phyloP scores from a whole-genome alignment of 257 asterid species.

The Oldenlandia corymbosa region DNA sequence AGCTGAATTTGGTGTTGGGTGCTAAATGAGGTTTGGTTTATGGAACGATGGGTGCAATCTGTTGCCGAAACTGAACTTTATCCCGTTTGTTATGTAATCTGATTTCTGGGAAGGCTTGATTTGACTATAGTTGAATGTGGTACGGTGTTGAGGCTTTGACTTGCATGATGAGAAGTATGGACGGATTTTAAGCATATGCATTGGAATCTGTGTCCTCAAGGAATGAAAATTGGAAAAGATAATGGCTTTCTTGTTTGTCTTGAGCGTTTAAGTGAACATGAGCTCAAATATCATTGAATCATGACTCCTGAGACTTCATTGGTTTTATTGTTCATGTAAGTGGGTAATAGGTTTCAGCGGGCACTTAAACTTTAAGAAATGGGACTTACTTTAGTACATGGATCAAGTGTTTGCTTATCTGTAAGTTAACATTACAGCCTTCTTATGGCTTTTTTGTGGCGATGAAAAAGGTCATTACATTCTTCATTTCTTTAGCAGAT shows the following conservation, averaged over 20 bases:
- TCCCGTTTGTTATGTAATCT: neutral
- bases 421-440: neutral
- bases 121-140: neutral
- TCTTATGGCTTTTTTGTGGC: neutral
- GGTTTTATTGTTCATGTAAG: neutral
- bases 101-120: neutral
- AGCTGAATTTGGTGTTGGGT: slow-evolving; percentile 4
- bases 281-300: neutral
- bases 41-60: neutral
- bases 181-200: no score
- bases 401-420: neutral
- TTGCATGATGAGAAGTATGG: neutral
- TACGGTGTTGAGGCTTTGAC: neutral
- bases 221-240: slow-evolving; percentile 8
- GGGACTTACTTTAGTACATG: neutral
- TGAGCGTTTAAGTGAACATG: neutral
- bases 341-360: neutral
- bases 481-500: no score
- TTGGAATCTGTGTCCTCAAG: neutral
- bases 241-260: neutral
- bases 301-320: neutral
- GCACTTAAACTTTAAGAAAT: neutral
- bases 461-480: no score
- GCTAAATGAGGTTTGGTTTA: neutral
- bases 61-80: neutral